Evolutionary conservation across 2,329 filamentous ascomycete species (phyloP), one percentile per base, ranked within the genome.

Genomic region (Aspergillus quadrilineatus): DNA sequence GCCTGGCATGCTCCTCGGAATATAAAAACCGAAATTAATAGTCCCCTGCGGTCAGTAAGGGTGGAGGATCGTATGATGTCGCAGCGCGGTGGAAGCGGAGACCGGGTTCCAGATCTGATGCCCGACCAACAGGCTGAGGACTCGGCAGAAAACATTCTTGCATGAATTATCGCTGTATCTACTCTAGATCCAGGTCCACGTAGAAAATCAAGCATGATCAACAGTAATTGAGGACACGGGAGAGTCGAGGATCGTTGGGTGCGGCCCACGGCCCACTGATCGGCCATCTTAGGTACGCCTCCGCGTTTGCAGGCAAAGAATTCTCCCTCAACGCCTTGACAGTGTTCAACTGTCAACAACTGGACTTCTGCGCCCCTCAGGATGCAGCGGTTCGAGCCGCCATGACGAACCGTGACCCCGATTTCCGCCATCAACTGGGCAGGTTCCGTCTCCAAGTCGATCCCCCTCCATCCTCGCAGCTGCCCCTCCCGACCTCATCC

Each of bases 351-450:
- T 22, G 22, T 22, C 34, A 37, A 9, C 30, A 37, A 9, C 34
- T 34, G 2, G 30, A 37, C 12, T 37, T 5, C 34, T 37, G 9
- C 34, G 5, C 12, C 7, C 10, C 12, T 37, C 34, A 60, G 55
- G 56, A 71, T 71, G 67, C 57, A 61, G 65, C 68, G 65, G 67
- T 65, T 66, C 61, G 54, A 69, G 64, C 68, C 67, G 65, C 62
- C 62, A 64, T 64, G 62, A 63, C 57, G 47, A 63, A 61, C 61
- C 59, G 62, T 29, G 62, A 63, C 47, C 59, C 61, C 45, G 62
- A 64, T 10, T 64, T 64, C 56, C 61, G 61, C 50, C 62, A 63
- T 55, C 62, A 64, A 45, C 58, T 64, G 53, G 62, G 62, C 54
- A 62, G 63, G 50, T 64, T 64, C 48, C 62, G 62, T 55, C 61